Evolutionary conservation across 2,329 filamentous ascomycete species (phyloP), one percentile per base, ranked within the genome.

Genomic region (Davidsoniella virescens): DNA sequence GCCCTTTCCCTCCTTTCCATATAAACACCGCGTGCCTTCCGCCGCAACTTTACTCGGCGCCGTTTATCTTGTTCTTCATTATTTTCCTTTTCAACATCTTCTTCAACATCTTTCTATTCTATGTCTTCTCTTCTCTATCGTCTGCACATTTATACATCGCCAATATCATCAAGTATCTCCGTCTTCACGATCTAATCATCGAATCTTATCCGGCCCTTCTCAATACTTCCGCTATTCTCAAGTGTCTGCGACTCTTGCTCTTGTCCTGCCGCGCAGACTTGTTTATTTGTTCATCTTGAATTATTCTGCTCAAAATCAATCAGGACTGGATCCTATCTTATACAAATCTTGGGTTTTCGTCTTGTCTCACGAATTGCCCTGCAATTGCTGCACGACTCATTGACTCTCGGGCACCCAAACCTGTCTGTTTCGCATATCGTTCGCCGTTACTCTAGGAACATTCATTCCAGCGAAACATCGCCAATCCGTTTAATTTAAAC

Each of bases 381-480:
- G 23, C 29, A 12, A 33, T 12, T 33, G 29, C 29, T 33, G 12
- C 29, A 12, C 29, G 4, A 9, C 26, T 29, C 14, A 45, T 25
- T 43, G 25, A 38, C 44, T 29, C 33, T 47, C 38, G 20, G 44
- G 44, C 17, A 20, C 23, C 16, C 29, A 47, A 47, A 47, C 44
- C 33, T 47, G 44, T 36, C 36, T 38, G 44, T 47, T 47, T 47
- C 33, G 44, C 44, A 47, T 47, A 37, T 36, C 44, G 29, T 38
- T 38, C 7, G 38, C 14, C 25, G 44, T 47, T 47, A 47, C 44
- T 20, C 38, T 12, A 18, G 43, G 44, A 39, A 47, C 44, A 9
- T 33, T 33, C 29, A 33, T 33, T 33, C 29, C 12, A 33, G 29
- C 29, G 16, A 14, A n/a, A 37, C 26, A 26, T 46, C 44, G 44